Base-by-base conservation (phyloP, 2,329 filamentous ascomycete genomes). In the Orbilia quercus region DNA sequence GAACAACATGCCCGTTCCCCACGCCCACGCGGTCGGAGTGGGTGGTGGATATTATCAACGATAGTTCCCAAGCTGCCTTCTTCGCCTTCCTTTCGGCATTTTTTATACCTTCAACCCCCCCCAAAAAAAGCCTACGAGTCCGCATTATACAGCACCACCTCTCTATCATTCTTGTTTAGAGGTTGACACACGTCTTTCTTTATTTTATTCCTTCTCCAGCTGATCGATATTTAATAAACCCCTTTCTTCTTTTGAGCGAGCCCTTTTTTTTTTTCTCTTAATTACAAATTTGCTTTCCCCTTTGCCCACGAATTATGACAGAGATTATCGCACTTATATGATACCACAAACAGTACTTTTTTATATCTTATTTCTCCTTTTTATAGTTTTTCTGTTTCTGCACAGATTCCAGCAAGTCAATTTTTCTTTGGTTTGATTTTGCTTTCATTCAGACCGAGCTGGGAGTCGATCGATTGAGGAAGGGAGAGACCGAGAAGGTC, bases 291-390 rank as follows among this genome's bases (percentile, higher is more conserved):
- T 64, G 55, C 36, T 72, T 72, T 57, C 36, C 31, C 59, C 60
- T 44, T n/a, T 25, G 53, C 69, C 50, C 45, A 73, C 69, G 69
- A 73, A 55, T 50, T 73, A 73, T 57, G 69, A 73, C 60, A 62
- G 50, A 73, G 38, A 20, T 40, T 57, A 64, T 59, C 65, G 55
- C 60, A 66, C 51, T 65, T 60, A 50, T 60, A 73, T 73, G 69
- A 73, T 73, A 73, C 69, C 69, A 73, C 69, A 73, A 57, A 73
- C 51, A 64, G 66, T 63, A 57, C 34, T 64, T 40, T 45, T 64
- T 59, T 12, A 28, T 31, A 20, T 53, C 47, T 16, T 25, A 14
- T 34, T 38, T 57, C 38, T 16, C 9, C 40, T 45, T 36, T 47
- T 25, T 48, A 44, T 28, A n/a, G 11, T 53, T 42, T 63, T 48